phyloP scores from a whole-genome alignment of 495 filamentous ascomycete species.

The Articulospora tetracladia region DNA sequence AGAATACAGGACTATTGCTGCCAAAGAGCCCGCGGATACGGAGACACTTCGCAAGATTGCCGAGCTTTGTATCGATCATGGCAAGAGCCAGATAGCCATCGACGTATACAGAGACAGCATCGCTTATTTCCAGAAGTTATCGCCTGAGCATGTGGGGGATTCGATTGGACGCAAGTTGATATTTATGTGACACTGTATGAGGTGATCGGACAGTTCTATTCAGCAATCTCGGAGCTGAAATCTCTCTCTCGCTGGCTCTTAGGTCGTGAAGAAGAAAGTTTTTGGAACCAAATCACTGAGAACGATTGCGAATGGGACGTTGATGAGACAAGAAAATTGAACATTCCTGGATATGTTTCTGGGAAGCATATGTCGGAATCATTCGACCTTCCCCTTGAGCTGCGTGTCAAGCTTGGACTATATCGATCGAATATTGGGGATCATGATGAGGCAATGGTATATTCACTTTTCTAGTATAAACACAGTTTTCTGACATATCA shows the following conservation, averaged over 20 bases:
- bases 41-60: conserved; percentile 60
- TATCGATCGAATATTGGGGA: conserved; percentile 70
- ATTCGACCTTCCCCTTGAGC: conserved; percentile 76
- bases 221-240: conserved; percentile 66
- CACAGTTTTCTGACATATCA: conserved; percentile 1
- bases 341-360: conserved; percentile 43
- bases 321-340: conserved; percentile 58
- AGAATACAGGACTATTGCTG: conserved; percentile 63
- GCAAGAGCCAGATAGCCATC: conserved; percentile 52
- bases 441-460: conserved; percentile 73
- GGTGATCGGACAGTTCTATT: conserved; percentile 52
- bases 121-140: conserved; percentile 38
- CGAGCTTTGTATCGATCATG: conserved; percentile 57
- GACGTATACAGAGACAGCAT: conserved; percentile 61
- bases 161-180: conserved; percentile 81
- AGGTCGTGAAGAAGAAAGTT: conserved; percentile 66
- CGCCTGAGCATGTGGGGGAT: conserved; percentile 38
- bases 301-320: conserved; percentile 94
- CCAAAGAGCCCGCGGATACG: conserved; percentile 53
- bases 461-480: conserved; percentile 24
- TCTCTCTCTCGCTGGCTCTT: conserved; percentile 75
- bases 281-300: conserved; percentile 71
- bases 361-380: conserved; percentile 50
- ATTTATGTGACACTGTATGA: conserved; percentile 79
- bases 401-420: conserved; percentile 81